Conservation (phyloP, 2,329 filamentous ascomycete species). For the Biscogniauxia marginata region DNA sequence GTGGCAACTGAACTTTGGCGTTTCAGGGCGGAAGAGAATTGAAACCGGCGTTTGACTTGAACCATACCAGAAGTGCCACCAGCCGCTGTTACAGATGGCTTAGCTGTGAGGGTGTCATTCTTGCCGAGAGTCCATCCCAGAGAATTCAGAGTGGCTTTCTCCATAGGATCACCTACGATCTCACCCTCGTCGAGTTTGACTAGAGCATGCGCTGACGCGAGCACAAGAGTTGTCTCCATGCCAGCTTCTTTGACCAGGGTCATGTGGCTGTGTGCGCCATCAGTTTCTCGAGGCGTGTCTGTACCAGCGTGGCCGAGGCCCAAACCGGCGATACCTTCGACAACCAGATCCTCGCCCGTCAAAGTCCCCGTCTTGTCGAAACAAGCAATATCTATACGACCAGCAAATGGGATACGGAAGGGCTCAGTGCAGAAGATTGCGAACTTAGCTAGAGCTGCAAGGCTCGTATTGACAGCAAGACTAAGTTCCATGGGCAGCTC, state of each 20-base stretch:
- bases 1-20: conserved; percentile 93
- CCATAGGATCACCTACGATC: conserved; percentile 97
- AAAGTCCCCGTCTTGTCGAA: conserved; percentile 98
- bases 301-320: conserved; percentile 68
- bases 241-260: conserved; percentile 67
- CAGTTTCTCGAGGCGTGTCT: conserved; percentile 63
- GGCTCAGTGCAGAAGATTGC: conserved; percentile 99
- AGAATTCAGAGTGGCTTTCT: conserved; percentile 87
- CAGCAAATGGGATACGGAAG: conserved; percentile 95
- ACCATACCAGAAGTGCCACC: conserved; percentile 68
- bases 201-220: conserved; percentile 91
- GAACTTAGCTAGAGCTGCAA: conserved; percentile 89
- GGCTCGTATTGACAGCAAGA: conserved; percentile 93
- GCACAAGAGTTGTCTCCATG: conserved; percentile 84
- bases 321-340: conserved; percentile 93
- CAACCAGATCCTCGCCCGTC: conserved; percentile 93
- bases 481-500: conserved; percentile 98
- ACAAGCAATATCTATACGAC: conserved; percentile 92
- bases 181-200: conserved; percentile 97
- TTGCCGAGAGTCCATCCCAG: conserved; percentile 91
- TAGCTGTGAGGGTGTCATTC: conserved; percentile 79
- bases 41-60: conserved; percentile 94
- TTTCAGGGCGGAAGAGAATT: conserved; percentile 95
- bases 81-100: conserved; percentile 46
- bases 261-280: conserved; percentile 81